phyloP scores from a whole-genome alignment of 352 stramenopile species.

The Globisporangium perplexum region DNA sequence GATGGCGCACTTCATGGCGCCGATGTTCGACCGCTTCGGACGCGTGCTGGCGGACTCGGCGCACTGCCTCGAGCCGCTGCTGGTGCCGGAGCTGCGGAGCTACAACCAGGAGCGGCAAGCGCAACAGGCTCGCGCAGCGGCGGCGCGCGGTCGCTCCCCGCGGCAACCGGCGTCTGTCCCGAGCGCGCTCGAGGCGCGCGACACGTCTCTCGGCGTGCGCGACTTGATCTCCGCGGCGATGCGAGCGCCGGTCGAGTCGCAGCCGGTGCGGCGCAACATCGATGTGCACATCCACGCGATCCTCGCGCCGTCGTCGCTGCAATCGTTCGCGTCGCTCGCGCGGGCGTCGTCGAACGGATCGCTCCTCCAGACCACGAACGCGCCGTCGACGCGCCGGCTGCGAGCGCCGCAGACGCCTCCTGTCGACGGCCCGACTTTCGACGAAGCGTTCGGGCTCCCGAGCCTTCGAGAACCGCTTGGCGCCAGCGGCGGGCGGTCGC shows the following conservation, averaged over 20 bases:
- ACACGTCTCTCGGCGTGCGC: slow-evolving; percentile 48
- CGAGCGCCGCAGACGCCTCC: slow-evolving; percentile 23
- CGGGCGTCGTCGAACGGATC: slow-evolving; percentile 12
- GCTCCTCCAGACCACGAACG: slow-evolving; percentile 3
- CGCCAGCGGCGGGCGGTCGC: slow-evolving; percentile 13
- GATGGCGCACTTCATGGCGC: slow-evolving; percentile 58
- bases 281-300: slow-evolving; percentile 88
- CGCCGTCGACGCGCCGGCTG: slow-evolving; percentile 2
- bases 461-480: slow-evolving; percentile 21
- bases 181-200: slow-evolving; percentile 24
- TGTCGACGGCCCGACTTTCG: slow-evolving; percentile 20
- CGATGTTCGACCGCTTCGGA: slow-evolving; percentile 79
- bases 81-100: slow-evolving; percentile 40
- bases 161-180: slow-evolving; percentile 1
- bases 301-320: slow-evolving; percentile 64
- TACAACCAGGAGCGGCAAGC: slow-evolving; percentile 29
- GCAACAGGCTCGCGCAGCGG: slow-evolving; percentile 17
- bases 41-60: slow-evolving; percentile 68
- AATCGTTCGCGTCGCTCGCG: slow-evolving; percentile 49
- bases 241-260: slow-evolving; percentile 18
- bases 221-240: slow-evolving; percentile 55
- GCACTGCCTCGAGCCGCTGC: slow-evolving; percentile 47
- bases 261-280: slow-evolving; percentile 52
- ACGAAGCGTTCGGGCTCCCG: slow-evolving; percentile 35
- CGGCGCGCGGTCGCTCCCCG: slow-evolving; percentile 1